A percentile compares a stretch with the other conserved stretches of the same genome.
Conservation (phyloP, 805 yeast genomes). For the Candida nitratophila region DNA sequence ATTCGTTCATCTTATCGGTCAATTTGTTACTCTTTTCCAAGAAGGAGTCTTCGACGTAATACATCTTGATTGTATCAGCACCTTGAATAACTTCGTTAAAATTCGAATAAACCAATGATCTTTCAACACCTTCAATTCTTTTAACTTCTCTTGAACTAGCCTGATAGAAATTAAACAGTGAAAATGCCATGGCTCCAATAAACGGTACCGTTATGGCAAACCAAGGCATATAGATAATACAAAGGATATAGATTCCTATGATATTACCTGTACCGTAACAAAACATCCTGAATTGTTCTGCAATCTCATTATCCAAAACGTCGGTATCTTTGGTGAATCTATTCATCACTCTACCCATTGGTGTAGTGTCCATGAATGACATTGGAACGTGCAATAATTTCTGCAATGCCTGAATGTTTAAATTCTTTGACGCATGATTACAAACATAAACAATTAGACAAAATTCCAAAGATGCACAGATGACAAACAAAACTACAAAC, state of each 20-base stretch:
- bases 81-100: constrained; percentile 44
- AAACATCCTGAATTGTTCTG: constrained; percentile 61
- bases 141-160: constrained; percentile 42
- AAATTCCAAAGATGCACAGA: constrained; percentile 37
- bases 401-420: constrained; percentile 57
- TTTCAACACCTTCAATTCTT: constrained; percentile 39
- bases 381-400: constrained; percentile 71
- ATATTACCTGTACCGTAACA: constrained; percentile 38
- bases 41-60: constrained; percentile 22
- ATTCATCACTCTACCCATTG: constrained; percentile 79
- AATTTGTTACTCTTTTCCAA: constrained; percentile 28
- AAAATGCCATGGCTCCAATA: constrained; percentile 32
- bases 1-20: constrained; percentile 38
- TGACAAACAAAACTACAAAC: constrained; percentile 43
- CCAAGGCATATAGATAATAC: constrained; percentile 46
- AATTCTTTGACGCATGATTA: constrained; percentile 43
- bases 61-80: constrained; percentile 39
- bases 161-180: constrained; percentile 36
- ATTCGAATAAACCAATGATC: constrained; percentile 42
- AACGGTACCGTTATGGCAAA: constrained; percentile 50
- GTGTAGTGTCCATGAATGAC: constrained; percentile 79
- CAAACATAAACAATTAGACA: constrained; percentile 41
- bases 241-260: constrained; percentile 27
- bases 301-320: constrained; percentile 71
- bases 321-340: constrained; percentile 87